Evolutionary conservation across 1,284 basidiomycete species (phyloP), one percentile per base, ranked within the genome.

Genomic region (Exobasidium cylindrosporum): DNA sequence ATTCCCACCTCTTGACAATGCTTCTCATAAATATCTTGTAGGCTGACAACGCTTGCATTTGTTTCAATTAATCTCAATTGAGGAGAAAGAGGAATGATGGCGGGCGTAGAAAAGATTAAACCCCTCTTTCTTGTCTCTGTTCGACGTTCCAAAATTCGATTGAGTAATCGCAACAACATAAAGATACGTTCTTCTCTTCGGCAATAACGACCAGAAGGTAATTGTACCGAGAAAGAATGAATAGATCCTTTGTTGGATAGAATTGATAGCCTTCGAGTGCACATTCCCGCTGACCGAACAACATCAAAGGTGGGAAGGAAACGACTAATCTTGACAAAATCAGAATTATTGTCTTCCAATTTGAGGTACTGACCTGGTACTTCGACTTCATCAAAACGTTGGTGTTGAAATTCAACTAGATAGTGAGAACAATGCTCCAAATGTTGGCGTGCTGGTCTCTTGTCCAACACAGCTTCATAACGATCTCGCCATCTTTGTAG

Each of bases 331-430:
- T 90, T 88, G 67, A 93, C 86, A 75, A 98, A 97, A 74, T 91
- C 89, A 73, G 90, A 88, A 75, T 93, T 92, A 78, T 86, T 92
- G 81, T 98, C 96, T 79, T 95, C 93, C 78, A 75, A 54, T 54
- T 64, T 62, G 0, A 94, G 89, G 76, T 99, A 99, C 81, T 99
- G 96, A 7, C 96, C 96, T 23, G 96, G 96, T 60, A 99, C 88
- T 80, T 99, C 96, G 56, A 99, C 92, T 70, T 98, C 96, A 73
- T 98, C 96, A 62, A 97, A 94, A 81, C 95, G 97, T 77, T 89
- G 89, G 81, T 97, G 94, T 74, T 98, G 95, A 84, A 98, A 99
- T 81, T 98, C 95, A 11, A 92, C 91, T 67, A 98, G 84, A 82
- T 93, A 97, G 81, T 96, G 93, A 69, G 91, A 94, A 53, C 92